Evolutionary conservation across 345 rosid genomes (phyloP).

Genomic region (Cardamine chenopodiifolia): DNA sequence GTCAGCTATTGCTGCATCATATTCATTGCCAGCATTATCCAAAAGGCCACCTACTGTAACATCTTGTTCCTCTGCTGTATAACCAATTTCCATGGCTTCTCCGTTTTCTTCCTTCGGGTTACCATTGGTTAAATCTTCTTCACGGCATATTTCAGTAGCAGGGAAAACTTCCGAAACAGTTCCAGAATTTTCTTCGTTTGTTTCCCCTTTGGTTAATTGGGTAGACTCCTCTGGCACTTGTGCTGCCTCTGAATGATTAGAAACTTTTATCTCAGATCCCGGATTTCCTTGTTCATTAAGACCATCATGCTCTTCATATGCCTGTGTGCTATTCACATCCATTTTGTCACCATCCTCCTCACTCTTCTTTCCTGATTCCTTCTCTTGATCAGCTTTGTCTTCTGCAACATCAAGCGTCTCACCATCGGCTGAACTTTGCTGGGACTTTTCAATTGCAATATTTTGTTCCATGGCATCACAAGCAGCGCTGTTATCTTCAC

Average conservation of each 20-base stretch:
- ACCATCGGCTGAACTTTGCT: neutral
- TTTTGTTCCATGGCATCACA: neutral
- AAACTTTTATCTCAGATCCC: slow-evolving; percentile 3
- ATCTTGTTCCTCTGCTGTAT: slow-evolving; percentile 50
- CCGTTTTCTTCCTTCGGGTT: slow-evolving; percentile 37
- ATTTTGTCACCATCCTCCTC: neutral
- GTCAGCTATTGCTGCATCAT: slow-evolving; percentile 40
- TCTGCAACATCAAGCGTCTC: slow-evolving; percentile 18
- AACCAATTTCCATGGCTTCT: slow-evolving; percentile 60
- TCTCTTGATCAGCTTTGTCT: slow-evolving; percentile 9
- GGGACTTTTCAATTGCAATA: slow-evolving; percentile 13
- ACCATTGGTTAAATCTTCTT: slow-evolving; percentile 37
- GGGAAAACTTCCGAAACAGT: slow-evolving; percentile 17
- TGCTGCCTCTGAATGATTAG: slow-evolving; percentile 21
- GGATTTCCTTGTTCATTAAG: neutral
- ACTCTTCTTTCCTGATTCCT: neutral
- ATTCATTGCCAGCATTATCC: slow-evolving; percentile 47
- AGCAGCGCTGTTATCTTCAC: slow-evolving; percentile 16
- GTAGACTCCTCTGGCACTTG: slow-evolving; percentile 21
- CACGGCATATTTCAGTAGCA: slow-evolving; percentile 19
- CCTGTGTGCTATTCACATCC: neutral
- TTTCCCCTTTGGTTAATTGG: slow-evolving; percentile 5
- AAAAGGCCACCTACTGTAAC: slow-evolving; percentile 44
- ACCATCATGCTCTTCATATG: neutral
- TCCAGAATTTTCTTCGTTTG: neutral